A percentile compares a stretch with the other conserved stretches of the same genome.
Evolutionary conservation across 2,329 filamentous ascomycete genomes (phyloP).

Genomic region (Tolypocladium tundrense): DNA sequence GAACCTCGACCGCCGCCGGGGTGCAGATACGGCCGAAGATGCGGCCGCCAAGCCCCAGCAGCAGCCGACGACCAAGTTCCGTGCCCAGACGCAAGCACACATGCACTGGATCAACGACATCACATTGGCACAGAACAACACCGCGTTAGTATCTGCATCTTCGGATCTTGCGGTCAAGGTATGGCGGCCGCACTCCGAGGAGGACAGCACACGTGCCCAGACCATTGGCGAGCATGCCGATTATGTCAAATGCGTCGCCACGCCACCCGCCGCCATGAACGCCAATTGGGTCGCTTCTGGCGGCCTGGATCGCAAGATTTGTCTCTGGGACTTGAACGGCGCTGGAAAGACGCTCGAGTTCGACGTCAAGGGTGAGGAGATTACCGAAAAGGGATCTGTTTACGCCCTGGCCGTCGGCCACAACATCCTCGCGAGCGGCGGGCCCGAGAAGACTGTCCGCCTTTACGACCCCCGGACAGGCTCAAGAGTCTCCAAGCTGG

Average conservation of each 20-base stretch:
- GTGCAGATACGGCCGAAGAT: slow-evolving; percentile 16
- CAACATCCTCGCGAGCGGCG: slow-evolving; percentile 79
- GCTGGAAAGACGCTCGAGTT: slow-evolving; percentile 80
- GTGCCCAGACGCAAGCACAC: slow-evolving; percentile 60
- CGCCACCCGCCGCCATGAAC: slow-evolving; percentile 49
- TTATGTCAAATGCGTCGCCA: slow-evolving; percentile 90
- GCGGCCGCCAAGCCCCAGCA: slow-evolving; percentile 15
- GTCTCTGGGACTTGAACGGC: slow-evolving; percentile 86
- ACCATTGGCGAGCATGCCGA: slow-evolving; percentile 90
- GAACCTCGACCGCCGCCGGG: slow-evolving; percentile 51
- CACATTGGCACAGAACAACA: slow-evolving; percentile 65
- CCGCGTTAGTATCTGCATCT: slow-evolving; percentile 76
- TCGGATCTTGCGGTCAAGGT: slow-evolving; percentile 91
- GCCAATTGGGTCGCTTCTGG: slow-evolving; percentile 88
- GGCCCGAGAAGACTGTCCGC: slow-evolving; percentile 85
- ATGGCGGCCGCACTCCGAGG: slow-evolving; percentile 66
- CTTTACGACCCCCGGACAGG: slow-evolving; percentile 87
- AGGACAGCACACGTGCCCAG: slow-evolving; percentile 40
- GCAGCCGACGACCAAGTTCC: slow-evolving; percentile 43
- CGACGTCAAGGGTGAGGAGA: slow-evolving; percentile 72
- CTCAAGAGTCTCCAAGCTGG: slow-evolving; percentile 88
- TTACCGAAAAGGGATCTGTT: slow-evolving; percentile 82
- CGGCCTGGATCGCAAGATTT: slow-evolving; percentile 84
- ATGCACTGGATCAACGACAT: slow-evolving; percentile 97
- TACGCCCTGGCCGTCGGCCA: slow-evolving; percentile 79